Percentiles rank a stretch among this genome's conserved stretches.
Evolutionary conservation across 1,284 basidiomycete species (phyloP).

Genomic region (Earliella scabrosa): DNA sequence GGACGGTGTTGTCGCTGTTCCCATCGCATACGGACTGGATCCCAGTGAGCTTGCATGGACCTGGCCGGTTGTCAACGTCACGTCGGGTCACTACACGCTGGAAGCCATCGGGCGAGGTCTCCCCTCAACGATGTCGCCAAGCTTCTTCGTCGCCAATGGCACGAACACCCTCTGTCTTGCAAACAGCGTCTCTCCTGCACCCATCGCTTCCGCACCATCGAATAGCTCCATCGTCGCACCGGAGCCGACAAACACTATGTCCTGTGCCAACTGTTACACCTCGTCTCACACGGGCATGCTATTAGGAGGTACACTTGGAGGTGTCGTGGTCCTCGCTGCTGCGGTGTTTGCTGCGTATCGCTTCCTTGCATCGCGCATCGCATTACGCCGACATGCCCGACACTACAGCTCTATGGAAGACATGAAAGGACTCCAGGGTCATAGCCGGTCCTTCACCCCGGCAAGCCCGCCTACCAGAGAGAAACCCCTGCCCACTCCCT

Average conservation of each 20-base stretch:
- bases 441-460: background rate
- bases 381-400: background rate
- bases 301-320: background rate
- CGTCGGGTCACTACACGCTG: slow-evolving; percentile 31
- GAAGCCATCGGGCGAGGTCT: slow-evolving; percentile 12
- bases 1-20: background rate
- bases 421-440: background rate
- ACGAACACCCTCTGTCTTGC: slow-evolving; percentile 23
- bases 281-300: no score
- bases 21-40: slow-evolving; percentile 18
- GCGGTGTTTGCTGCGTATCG: background rate
- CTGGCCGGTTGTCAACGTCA: slow-evolving; percentile 31
- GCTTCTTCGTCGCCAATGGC: slow-evolving; percentile 29
- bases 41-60: slow-evolving; percentile 11
- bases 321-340: background rate
- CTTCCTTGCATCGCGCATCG: background rate
- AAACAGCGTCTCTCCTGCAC: background rate
- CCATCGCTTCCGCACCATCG: slow-evolving; percentile 7
- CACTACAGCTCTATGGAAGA: background rate
- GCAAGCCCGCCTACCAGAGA: no score
- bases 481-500: no score
- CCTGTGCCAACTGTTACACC: no score
- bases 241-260: no score
- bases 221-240: background rate
- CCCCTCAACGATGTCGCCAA: slow-evolving; percentile 11